Evolutionary conservation across 345 rosid species (phyloP), one percentile per base, ranked within the genome.

Genomic region (Nephelium lappaceum): DNA sequence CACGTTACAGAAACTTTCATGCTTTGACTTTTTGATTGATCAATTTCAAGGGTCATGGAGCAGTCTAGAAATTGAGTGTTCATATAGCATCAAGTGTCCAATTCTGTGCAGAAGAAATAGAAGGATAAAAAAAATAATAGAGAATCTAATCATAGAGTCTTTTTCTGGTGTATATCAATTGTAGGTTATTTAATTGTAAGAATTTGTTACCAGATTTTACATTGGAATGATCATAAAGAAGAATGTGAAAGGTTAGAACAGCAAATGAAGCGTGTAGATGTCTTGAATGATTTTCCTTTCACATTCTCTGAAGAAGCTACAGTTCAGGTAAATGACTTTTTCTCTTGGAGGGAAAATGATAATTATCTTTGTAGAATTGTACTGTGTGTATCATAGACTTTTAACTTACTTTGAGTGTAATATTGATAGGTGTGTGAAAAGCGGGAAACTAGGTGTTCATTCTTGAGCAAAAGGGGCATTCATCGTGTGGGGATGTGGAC

Each of bases 181-280:
- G 9, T n/a, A 2, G 23, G 12, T 60, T 60, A 21, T 60, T 21
- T 60, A 60, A 60, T 42, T 61, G 2, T 38, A 12, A 66, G 66
- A 10, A 23, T 57, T 41, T 68, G n/a, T 51, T 31, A 9, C 36
- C 78, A 93, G 97, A 73, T 78, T 79, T 89, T 73, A 25, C 97
- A 93, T 79, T 84, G 99, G 98, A 91, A 80, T 75, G 88, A 84
- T 74, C 98, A 95, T 62, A 92, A 90, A 80, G 88, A 85, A 79
- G 98, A 93, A 84, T 95, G 99, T 81, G 88, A 84, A 67, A 92
- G 98, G 81, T 73, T 95, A 42, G 93, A 88, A 84, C 86, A 88
- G 73, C 97, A 95, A 79, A 95, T 95, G 99, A 84, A 85, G 79
- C 86, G 78, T 51, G 82, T 80, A 5, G 93, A 90, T 83, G 39